Percentiles rank a stretch among this genome's conserved stretches.
Conservation (phyloP, 345 rosid genomes). For the Triadica sebifera region DNA sequence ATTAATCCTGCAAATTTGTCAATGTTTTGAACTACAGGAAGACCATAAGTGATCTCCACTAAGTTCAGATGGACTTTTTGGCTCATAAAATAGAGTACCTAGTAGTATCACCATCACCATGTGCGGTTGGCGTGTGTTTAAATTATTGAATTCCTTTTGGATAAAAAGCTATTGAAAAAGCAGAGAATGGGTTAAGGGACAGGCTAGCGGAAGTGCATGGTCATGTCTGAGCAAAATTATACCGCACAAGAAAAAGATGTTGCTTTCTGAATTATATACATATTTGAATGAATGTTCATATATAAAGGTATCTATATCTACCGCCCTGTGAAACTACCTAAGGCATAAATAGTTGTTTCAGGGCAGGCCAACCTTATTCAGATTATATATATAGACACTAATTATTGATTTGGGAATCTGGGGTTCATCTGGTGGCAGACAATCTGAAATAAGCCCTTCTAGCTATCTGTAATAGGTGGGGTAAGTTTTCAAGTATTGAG, state of each 20-base stretch:
- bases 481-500: neutral
- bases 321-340: conserved; percentile 4
- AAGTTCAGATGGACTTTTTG: conserved; percentile 2
- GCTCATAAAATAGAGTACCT: conserved; percentile 10
- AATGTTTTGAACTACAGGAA: neutral
- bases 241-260: conserved; percentile 20
- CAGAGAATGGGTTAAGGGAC: conserved; percentile 23
- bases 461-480: neutral
- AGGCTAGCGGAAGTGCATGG: conserved; percentile 20
- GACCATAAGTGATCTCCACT: conserved; percentile 9
- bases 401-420: conserved; percentile 25
- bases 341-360: neutral
- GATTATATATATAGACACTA: neutral
- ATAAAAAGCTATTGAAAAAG: conserved; percentile 27
- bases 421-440: conserved; percentile 29
- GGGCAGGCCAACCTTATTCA: neutral
- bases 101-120: neutral
- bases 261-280: conserved; percentile 5
- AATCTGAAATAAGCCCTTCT: conserved; percentile 11
- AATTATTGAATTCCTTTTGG: conserved; percentile 34
- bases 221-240: conserved; percentile 26
- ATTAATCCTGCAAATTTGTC: neutral
- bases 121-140: conserved; percentile 2
- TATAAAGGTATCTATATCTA: neutral
- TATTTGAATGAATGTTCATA: neutral